phyloP scores from a whole-genome alignment of 2,329 filamentous ascomycete species.

The Microcera coccophila region DNA sequence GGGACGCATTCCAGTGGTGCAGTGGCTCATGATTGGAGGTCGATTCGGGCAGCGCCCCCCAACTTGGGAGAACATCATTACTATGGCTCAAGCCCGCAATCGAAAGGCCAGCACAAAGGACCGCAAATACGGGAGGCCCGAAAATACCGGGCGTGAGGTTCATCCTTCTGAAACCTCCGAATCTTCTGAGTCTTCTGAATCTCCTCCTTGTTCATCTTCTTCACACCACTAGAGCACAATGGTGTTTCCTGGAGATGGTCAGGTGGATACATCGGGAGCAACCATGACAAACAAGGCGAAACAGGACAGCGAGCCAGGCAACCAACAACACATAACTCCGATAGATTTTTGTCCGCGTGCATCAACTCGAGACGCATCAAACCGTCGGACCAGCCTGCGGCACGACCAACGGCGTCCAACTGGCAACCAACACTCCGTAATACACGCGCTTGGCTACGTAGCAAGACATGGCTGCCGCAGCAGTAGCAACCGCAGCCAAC shows the following conservation, averaged over 20 bases:
- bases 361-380: background rate
- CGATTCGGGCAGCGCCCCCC: background rate
- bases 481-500: slow-evolving; percentile 30
- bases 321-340: background rate
- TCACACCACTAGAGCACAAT: too few species aligned
- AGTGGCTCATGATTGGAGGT: background rate
- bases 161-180: too few species aligned
- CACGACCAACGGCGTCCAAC: background rate
- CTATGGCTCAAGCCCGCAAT: background rate
- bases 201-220: too few species aligned
- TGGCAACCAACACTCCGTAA: background rate
- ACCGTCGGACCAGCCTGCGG: background rate
- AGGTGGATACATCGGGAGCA: too few species aligned
- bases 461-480: slow-evolving; percentile 7
- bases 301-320: background rate
- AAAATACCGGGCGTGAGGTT: too few species aligned
- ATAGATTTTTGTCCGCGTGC: background rate
- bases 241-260: too few species aligned
- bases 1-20: background rate
- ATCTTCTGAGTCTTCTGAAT: too few species aligned
- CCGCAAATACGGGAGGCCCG: too few species aligned
- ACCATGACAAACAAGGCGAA: background rate
- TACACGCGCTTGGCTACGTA: slow-evolving; percentile 16
- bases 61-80: background rate
- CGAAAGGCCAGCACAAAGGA: background rate